Conservation (phyloP, 2,329 filamentous ascomycete species). For the Tothia fuscella region DNA sequence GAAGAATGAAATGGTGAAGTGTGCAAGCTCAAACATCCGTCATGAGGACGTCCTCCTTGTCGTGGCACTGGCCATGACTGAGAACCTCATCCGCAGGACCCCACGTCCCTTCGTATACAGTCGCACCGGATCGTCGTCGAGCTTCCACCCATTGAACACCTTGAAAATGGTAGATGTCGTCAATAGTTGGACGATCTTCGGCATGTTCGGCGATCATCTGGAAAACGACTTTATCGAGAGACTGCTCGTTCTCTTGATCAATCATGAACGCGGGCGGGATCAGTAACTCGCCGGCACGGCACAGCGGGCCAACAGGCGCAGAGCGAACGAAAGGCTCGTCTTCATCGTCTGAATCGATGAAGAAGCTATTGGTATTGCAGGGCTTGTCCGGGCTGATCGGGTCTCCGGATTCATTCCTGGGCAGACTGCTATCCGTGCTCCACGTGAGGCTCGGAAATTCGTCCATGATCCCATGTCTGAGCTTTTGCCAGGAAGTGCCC, state of each 20-base stretch:
- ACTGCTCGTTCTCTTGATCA: slow-evolving; percentile 57
- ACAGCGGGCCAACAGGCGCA: background rate
- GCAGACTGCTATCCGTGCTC: slow-evolving; percentile 56
- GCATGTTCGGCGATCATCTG: slow-evolving; percentile 81
- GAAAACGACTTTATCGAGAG: slow-evolving; percentile 71
- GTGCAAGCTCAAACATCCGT: too few species aligned
- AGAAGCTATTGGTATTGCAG: too few species aligned
- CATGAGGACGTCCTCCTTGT: slow-evolving; percentile 53
- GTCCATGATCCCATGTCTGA: slow-evolving; percentile 79
- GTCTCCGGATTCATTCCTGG: slow-evolving; percentile 63
- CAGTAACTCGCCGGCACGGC: slow-evolving; percentile 41
- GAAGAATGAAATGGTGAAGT: slow-evolving; percentile 5
- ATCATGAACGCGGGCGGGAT: slow-evolving; percentile 81
- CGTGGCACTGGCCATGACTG: slow-evolving; percentile 39
- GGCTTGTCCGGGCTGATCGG: slow-evolving; percentile 29
- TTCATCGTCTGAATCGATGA: slow-evolving; percentile 22
- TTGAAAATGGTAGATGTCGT: slow-evolving; percentile 59
- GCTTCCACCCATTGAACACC: slow-evolving; percentile 70
- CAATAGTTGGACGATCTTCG: slow-evolving; percentile 56
- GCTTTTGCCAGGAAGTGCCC: slow-evolving; percentile 77
- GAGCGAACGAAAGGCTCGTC: slow-evolving; percentile 16
- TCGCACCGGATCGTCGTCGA: slow-evolving; percentile 76
- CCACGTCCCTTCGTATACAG: slow-evolving; percentile 92
- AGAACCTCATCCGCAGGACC: slow-evolving; percentile 61
- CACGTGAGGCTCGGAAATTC: slow-evolving; percentile 81